Evolutionary conservation across 2,329 filamentous ascomycete species (phyloP).

Genomic region (Plectosphaerella sp.): DNA sequence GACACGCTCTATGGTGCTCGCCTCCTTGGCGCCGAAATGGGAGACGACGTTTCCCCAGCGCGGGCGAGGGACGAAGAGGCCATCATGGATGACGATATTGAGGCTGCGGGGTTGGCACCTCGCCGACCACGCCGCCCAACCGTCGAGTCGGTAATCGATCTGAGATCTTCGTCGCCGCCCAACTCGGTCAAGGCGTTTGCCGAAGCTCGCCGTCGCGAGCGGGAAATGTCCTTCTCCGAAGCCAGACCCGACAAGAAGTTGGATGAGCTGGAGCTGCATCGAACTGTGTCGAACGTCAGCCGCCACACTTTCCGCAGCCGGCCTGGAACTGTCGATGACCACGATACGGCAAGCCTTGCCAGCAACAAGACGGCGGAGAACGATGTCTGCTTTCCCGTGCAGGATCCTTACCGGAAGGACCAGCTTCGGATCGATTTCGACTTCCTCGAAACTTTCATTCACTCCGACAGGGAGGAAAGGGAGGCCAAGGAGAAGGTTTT

Average conservation of each 20-base stretch:
- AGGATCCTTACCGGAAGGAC: slow-evolving; percentile 61
- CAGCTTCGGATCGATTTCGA: slow-evolving; percentile 88
- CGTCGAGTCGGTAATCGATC: slow-evolving; percentile 51
- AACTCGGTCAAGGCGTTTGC: slow-evolving; percentile 98
- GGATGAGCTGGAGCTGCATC: slow-evolving; percentile 56
- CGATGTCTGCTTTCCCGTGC: slow-evolving; percentile 84
- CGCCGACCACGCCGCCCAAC: slow-evolving; percentile 50
- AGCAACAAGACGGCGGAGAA: slow-evolving; percentile 73
- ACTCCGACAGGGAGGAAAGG: slow-evolving; percentile 48
- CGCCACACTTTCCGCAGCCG: slow-evolving; percentile 54
- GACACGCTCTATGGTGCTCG: slow-evolving; percentile 61
- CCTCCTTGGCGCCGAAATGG: slow-evolving; percentile 33
- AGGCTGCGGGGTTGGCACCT: slow-evolving; percentile 35
- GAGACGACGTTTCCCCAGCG: slow-evolving; percentile 28
- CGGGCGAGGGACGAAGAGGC: slow-evolving; percentile 77
- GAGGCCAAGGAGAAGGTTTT: slow-evolving; percentile 53
- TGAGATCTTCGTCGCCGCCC: slow-evolving; percentile 76
- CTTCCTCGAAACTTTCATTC: slow-evolving; percentile 86
- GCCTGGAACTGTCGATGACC: slow-evolving; percentile 55
- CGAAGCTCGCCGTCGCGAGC: slow-evolving; percentile 79
- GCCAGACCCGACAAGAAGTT: slow-evolving; percentile 26
- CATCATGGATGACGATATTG: slow-evolving; percentile 69
- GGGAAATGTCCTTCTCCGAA: slow-evolving; percentile 58
- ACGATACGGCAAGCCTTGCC: slow-evolving; percentile 57
- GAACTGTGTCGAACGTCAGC: slow-evolving; percentile 67